Conservation (phyloP, 2,329 filamentous ascomycete genomes). For the Neurospora sp. region DNA sequence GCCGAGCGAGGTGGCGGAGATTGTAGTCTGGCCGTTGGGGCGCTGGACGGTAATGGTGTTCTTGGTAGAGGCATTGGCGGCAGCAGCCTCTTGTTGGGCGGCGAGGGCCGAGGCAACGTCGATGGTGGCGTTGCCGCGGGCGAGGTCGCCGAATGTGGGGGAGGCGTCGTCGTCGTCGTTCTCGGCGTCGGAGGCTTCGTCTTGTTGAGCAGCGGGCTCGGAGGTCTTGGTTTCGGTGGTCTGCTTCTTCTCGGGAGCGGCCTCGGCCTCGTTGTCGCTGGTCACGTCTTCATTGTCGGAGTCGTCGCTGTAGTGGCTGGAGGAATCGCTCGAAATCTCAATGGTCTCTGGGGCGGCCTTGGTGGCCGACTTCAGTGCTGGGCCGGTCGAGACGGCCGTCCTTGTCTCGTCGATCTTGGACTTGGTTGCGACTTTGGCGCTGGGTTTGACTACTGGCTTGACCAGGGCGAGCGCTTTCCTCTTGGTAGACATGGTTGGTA, state of each 20-base stretch:
- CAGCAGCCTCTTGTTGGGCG: conserved; percentile 24
- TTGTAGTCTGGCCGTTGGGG: conserved; percentile 22
- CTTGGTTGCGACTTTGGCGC: conserved; percentile 40
- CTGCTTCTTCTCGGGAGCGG: conserved; percentile 6
- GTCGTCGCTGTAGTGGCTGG: conserved; percentile 33
- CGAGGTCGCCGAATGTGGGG: conserved; percentile 79
- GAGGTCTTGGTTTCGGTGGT: neutral
- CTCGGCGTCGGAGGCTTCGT: conserved; percentile 8
- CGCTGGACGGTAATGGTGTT: conserved; percentile 30
- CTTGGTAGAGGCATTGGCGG: conserved; percentile 24
- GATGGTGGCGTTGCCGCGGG: conserved; percentile 60
- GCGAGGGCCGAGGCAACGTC: conserved; percentile 59
- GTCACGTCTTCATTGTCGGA: conserved; percentile 32
- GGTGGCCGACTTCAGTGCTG: conserved; percentile 21
- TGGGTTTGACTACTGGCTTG: conserved; percentile 42
- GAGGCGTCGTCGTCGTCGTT: conserved; percentile 38
- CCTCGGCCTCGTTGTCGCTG: conserved; percentile 14
- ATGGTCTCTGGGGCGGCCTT: conserved; percentile 30
- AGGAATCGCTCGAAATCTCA: conserved; percentile 48
- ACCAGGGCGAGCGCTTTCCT: conserved; percentile 50
- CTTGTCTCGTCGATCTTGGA: conserved; percentile 48
- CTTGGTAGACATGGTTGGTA: conserved; percentile 44
- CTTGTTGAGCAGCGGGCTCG: conserved; percentile 16
- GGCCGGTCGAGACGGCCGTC: conserved; percentile 39
- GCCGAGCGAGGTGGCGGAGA: conserved; percentile 67